Evolutionary conservation across 2,329 filamentous ascomycete genomes (phyloP), one percentile per base, ranked within the genome.

Genomic region (Basipetospora chlamydospora): DNA sequence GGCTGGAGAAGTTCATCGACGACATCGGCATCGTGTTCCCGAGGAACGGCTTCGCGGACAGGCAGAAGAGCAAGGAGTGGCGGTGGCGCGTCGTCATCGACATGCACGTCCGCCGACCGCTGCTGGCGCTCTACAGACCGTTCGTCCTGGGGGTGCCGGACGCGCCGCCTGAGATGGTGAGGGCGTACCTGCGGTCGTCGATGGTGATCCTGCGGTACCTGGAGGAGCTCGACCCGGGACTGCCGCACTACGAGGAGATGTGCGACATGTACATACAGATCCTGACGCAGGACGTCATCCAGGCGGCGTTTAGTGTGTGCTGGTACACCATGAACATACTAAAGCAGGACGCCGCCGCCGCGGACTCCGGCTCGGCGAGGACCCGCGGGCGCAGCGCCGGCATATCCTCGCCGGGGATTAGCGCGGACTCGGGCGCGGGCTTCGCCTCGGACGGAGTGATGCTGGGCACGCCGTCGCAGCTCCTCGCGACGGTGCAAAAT

Each of bases 141-240:
- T 66, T 72, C 44, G 67, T 66, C 4, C 53, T 73, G 42, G 64
- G 66, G n/a, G 57, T 61, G 3, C 49, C 58, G 5, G 64, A 67
- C 37, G 63, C 61, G 3, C 68, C 67, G 9, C 53, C 58, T 5
- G 65, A 69, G 39, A 69, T 73, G 23, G 58, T 64, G 33, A 60
- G 64, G 18, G 57, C 62, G 5, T 73, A 72, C 41, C 49, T 73
- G 25, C 59, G 64, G 34, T 71, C 67, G 0, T 70, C 64, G 3
- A 69, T 71, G 59, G 59, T 66, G 12, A 60, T 73, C n/a, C 53
- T 72, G 33, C 65, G 61, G 11, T 71, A 70, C 39, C 52, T 71
- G 30, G 67, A 72, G 41, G 67, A 72, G 41, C 49, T 72, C 5
- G 66, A 72, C 40, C 61, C 65, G 0, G 47, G 53, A 17, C 53